A percentile compares a stretch with the other conserved stretches of the same genome.
Conservation (phyloP, 1,284 basidiomycete genomes). For the Apiotrichum brassicae region DNA sequence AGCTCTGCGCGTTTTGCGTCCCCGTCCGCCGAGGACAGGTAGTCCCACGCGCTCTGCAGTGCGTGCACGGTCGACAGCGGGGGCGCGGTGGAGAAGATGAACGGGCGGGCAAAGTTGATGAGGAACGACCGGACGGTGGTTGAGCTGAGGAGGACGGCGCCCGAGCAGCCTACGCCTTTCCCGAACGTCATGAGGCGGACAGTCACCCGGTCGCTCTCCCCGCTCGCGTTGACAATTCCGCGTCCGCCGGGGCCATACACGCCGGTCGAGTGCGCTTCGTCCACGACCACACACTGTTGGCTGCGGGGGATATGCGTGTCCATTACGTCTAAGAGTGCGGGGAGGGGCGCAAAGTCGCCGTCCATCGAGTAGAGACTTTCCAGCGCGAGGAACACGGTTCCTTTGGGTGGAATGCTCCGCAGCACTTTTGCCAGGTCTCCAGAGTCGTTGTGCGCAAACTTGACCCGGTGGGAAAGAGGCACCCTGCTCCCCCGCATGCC, state of each 20-base stretch:
- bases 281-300: slow-evolving; percentile 55
- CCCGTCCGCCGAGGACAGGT: slow-evolving; percentile 64
- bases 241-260: slow-evolving; percentile 58
- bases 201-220: slow-evolving; percentile 37
- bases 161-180: slow-evolving; percentile 64
- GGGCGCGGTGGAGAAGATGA: slow-evolving; percentile 83
- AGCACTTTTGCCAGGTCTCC: slow-evolving; percentile 26
- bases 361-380: slow-evolving; percentile 95
- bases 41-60: slow-evolving; percentile 67
- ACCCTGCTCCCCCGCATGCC: slow-evolving; percentile 70
- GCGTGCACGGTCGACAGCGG: slow-evolving; percentile 68
- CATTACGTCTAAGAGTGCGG: slow-evolving; percentile 55
- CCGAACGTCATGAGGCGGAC: slow-evolving; percentile 58
- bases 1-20: slow-evolving; percentile 37
- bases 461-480: slow-evolving; percentile 34
- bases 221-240: slow-evolving; percentile 50
- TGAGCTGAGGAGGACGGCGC: slow-evolving; percentile 72
- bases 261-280: slow-evolving; percentile 84
- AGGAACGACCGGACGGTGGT: slow-evolving; percentile 71
- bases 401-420: neutral
- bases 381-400: slow-evolving; percentile 56
- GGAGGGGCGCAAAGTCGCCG: slow-evolving; percentile 76
- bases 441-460: slow-evolving; percentile 73
- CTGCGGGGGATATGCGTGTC: slow-evolving; percentile 42
- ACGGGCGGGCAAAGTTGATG: slow-evolving; percentile 83